These are phyloP conservation scores for Wickerhamiella domercqiae DNA, from an alignment of 805 yeast species.

Conservation along the genomic window DNA sequence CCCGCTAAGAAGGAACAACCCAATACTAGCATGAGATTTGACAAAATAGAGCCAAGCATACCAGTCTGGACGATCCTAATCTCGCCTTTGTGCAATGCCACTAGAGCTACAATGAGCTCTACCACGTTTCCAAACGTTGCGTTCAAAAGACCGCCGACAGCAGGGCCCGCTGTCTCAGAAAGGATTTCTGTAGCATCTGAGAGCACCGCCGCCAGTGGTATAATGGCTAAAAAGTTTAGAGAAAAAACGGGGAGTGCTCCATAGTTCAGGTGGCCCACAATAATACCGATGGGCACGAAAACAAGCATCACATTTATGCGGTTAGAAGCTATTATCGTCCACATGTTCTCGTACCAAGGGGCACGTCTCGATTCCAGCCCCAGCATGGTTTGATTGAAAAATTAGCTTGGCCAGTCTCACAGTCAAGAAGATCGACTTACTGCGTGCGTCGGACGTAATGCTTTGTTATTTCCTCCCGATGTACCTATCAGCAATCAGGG, in stretches of 20 bases:
- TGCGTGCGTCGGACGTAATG: too few species aligned
- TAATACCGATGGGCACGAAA: constrained; percentile 78
- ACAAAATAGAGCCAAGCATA: constrained; percentile 86
- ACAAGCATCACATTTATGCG: constrained; percentile 54
- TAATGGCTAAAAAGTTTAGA: constrained; percentile 75
- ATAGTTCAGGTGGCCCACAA: constrained; percentile 49
- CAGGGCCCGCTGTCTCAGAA: constrained; percentile 75
- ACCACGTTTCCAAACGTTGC: constrained; percentile 98
- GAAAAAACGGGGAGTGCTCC: constrained; percentile 43
- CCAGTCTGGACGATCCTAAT: constrained; percentile 92
- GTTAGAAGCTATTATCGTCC: constrained; percentile 11
- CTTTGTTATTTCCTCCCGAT: too few species aligned
- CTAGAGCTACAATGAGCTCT: constrained; percentile 83
- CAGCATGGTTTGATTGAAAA: too few species aligned
- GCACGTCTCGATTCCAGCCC: neutral
- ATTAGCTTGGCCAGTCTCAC: too few species aligned
- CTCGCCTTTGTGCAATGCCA: constrained; percentile 75
- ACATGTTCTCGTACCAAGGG: constrained; percentile 2
- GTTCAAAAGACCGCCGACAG: constrained; percentile 83
- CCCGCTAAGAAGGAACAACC: constrained; percentile 96
- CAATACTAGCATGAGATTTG: constrained; percentile 73
- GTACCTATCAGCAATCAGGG: too few species aligned
- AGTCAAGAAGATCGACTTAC: too few species aligned
- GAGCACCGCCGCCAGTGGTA: constrained; percentile 80
- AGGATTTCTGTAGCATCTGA: constrained; percentile 91